Conservation (phyloP, 2,329 filamentous ascomycete species). For the Aspergillus spinulosporus region DNA sequence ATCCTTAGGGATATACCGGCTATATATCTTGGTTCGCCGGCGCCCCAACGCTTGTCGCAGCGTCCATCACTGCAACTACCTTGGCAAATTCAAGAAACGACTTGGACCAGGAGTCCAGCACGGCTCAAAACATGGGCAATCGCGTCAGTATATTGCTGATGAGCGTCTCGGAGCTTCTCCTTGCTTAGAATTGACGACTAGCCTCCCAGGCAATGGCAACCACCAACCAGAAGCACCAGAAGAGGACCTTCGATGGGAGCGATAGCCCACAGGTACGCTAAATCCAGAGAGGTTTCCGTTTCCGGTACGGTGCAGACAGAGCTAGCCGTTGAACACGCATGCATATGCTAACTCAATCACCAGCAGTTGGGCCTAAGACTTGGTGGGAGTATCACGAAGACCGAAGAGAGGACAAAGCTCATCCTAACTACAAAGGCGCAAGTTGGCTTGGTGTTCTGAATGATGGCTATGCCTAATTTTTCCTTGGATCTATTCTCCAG, state of each 20-base stretch:
- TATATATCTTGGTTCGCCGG: too few relatives aligned
- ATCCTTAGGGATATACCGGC: too few relatives aligned
- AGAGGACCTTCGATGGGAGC: conserved; percentile 1
- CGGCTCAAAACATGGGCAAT: too few relatives aligned
- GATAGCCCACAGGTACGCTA: background rate
- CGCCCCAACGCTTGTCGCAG: too few relatives aligned
- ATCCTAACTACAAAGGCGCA: background rate
- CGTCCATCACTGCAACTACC: too few relatives aligned
- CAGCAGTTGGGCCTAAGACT: background rate
- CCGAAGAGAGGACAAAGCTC: background rate
- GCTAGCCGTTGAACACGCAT: conserved; percentile 1
- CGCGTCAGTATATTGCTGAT: too few relatives aligned
- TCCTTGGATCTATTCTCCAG: background rate
- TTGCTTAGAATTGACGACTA: background rate
- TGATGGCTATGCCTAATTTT: background rate
- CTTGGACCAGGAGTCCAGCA: too few relatives aligned
- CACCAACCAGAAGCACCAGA: conserved; percentile 1
- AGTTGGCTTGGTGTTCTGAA: background rate
- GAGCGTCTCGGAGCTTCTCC: background rate
- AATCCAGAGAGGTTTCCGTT: background rate
- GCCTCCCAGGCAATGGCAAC: background rate
- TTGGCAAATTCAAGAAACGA: too few relatives aligned
- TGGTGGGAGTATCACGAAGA: background rate
- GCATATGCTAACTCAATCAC: conserved; percentile 1
- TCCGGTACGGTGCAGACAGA: conserved; percentile 3